Percentiles rank a stretch among this genome's conserved stretches.
Conservation (phyloP, 176 grass and related monocot genomes). For the Rhynchospora tenuis region DNA sequence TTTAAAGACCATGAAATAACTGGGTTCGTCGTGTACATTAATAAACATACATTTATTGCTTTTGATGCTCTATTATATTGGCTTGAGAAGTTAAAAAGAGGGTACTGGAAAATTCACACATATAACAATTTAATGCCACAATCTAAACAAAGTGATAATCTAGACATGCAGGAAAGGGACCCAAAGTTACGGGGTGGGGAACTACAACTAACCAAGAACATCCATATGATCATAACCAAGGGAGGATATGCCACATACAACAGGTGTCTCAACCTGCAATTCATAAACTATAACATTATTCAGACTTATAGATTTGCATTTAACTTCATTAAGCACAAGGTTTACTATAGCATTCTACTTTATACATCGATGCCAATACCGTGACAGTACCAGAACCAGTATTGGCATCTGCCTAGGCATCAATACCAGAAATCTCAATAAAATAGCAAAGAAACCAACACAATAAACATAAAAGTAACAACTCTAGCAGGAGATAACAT, state of each 20-base stretch:
- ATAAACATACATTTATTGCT: conserved; percentile 11
- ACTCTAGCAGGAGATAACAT: neutral
- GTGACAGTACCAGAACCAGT: neutral
- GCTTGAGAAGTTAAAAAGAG: neutral
- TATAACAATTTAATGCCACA: neutral
- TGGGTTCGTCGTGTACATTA: neutral
- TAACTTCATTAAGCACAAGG: neutral
- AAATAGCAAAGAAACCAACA: neutral
- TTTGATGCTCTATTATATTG: neutral
- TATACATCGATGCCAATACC: neutral
- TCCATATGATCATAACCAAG: conserved; percentile 92
- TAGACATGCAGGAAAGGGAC: neutral
- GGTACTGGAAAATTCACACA: conserved; percentile 4
- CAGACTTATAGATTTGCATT: conserved; percentile 27
- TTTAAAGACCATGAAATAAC: neutral
- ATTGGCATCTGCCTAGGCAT: neutral
- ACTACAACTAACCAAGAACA: conserved; percentile 72
- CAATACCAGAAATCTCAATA: neutral
- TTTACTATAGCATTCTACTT: neutral
- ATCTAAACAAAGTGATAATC: neutral
- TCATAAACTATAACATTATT: neutral
- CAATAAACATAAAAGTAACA: neutral
- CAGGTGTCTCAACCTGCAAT: conserved; percentile 68
- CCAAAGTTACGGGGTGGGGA: neutral
- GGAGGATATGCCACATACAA: conserved; percentile 84